These are phyloP conservation scores for Borovskyia barvae DNA, from an alignment of 208 protist genomes.

Conservation along the genomic window DNA sequence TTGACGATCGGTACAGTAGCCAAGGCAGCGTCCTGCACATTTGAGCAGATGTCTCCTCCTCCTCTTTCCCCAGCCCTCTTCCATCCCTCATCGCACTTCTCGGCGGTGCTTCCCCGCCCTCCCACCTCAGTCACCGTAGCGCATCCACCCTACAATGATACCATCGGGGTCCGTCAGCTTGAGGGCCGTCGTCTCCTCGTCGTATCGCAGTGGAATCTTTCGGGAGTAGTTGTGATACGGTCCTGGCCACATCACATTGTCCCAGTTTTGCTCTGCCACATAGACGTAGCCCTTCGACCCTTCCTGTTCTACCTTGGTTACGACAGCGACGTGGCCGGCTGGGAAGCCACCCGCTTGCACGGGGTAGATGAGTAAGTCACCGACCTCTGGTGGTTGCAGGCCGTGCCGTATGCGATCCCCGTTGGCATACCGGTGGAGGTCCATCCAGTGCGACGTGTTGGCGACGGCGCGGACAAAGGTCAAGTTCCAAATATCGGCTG, in stretches of 20 bases:
- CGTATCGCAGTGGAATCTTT: conserved; percentile 12
- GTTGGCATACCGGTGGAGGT: conserved; percentile 51
- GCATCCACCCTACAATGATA: conserved; percentile 37
- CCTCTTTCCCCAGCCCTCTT: too few relatives aligned
- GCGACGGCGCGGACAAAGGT: conserved; percentile 31
- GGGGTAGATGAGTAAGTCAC: conserved; percentile 69
- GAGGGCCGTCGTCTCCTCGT: neutral
- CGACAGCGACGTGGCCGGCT: conserved; percentile 77
- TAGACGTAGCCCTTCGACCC: conserved; percentile 21
- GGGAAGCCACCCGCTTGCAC: conserved; percentile 38
- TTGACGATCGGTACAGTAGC: too few relatives aligned
- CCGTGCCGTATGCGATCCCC: conserved; percentile 12
- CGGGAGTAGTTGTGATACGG: conserved; percentile 64
- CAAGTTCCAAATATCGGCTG: conserved; percentile 72
- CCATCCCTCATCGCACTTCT: too few relatives aligned
- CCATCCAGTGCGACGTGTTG: conserved; percentile 20
- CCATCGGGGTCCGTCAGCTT: conserved; percentile 15
- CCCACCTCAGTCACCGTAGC: too few relatives aligned
- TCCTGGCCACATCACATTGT: conserved; percentile 41
- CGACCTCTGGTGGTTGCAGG: conserved; percentile 23
- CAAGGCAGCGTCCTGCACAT: too few relatives aligned
- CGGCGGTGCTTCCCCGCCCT: too few relatives aligned
- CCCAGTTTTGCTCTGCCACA: conserved; percentile 88
- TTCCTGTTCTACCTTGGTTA: conserved; percentile 39
- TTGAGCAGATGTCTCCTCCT: too few relatives aligned